Evolutionary conservation across 768 basidiomycete genomes (phyloP), one percentile per base, ranked within the genome.

Genomic region (Lactarius tabidus): DNA sequence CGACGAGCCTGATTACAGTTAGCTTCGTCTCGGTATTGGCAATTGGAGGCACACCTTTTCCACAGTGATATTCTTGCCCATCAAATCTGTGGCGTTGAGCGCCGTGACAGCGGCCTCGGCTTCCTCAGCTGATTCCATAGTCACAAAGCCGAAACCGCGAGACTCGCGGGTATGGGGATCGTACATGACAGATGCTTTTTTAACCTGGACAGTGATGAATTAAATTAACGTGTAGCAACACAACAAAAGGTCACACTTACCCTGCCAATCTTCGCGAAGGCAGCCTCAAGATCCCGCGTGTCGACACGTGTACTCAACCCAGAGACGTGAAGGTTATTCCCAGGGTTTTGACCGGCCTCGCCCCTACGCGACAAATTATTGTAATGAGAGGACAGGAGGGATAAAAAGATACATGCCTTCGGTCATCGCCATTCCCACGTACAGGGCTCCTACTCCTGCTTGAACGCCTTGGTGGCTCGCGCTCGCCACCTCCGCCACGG

Each of bases 31-130:
- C 33, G 33, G 28, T 9, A 41, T n/a, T 36, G 2, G 33, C 18
- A 14, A 1, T 14, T 7, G n/a, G 29, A 12, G 26, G 72, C 73
- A 38, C 58, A 91, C 93, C 82, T 89, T 95, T 79, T 95, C 91
- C n/a, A 99, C 90, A 64, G 82, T 90, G 61, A 94, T 82, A 35
- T 83, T 79, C 79, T 94, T 95, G 60, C 96, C 97, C 81, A 90
- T 86, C 52, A 98, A 75, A 45, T 94, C 93, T 55, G 90, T 89
- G 28, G 83, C 83, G 74, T 93, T 91, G 61, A 98, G 79, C 6
- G 88, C 89, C 39, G 90, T 85, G 67, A 98, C 86, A 62, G 91
- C 93, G 52, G 93, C 93, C 52, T 95, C 91, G 6, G 96, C 97
- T 71, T 97, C 96, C 71, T 96, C 95, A 9, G 69, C 74, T 29